Conservation (phyloP, 345 rosid genomes). For the Abelmoschus esculentus region DNA sequence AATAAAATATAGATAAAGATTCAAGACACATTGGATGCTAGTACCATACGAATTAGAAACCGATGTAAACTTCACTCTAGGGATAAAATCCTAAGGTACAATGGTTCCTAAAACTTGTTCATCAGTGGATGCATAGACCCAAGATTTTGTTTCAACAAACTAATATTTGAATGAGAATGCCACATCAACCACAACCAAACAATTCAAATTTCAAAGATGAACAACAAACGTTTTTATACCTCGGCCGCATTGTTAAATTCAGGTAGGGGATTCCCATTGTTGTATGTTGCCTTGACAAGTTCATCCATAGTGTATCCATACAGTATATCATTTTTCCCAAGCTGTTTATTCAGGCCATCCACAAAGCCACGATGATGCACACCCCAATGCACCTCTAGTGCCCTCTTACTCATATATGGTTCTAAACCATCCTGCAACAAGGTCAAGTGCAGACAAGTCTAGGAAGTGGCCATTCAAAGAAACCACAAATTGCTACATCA, state of each 20-base stretch:
- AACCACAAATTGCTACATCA: not conserved
- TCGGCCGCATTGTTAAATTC: slow-evolving; percentile 88
- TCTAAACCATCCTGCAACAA: slow-evolving; percentile 69
- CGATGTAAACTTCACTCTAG: not conserved
- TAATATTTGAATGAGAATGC: not conserved
- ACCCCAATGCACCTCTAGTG: slow-evolving; percentile 79
- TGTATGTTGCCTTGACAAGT: slow-evolving; percentile 73
- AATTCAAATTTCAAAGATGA: not conserved
- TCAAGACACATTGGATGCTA: not conserved
- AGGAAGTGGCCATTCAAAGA: not conserved
- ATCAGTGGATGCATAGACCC: not conserved
- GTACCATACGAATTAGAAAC: not conserved
- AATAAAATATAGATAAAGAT: not conserved
- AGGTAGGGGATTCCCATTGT: slow-evolving; percentile 72
- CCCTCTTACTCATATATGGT: slow-evolving; percentile 71
- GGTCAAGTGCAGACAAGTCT: not conserved
- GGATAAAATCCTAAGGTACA: not conserved
- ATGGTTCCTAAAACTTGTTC: not conserved
- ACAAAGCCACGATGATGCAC: slow-evolving; percentile 59
- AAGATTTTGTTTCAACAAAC: not conserved
- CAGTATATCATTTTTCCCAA: slow-evolving; percentile 47
- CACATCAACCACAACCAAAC: not conserved
- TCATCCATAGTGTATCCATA: slow-evolving; percentile 86
- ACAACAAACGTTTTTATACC: slow-evolving; percentile 23
- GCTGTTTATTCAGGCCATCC: slow-evolving; percentile 60